Base-by-base conservation (phyloP, 169 alveolate genomes). In the Babesia bigemina region DNA sequence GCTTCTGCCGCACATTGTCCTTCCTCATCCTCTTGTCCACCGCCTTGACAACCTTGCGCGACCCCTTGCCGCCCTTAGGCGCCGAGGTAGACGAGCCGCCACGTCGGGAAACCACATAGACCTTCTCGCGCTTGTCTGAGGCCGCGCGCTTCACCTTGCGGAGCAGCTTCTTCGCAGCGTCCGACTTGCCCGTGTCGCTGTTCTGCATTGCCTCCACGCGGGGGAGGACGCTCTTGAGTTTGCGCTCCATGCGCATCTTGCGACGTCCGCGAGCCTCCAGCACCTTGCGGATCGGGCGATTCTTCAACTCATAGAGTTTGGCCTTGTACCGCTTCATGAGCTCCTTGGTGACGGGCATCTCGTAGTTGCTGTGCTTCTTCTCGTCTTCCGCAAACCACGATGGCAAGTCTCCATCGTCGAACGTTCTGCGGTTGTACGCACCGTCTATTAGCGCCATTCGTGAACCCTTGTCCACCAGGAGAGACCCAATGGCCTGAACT, bases 311-410 rank as follows among this genome's bases (percentile, higher is more conserved):
- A 74, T 94, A 91, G 39, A 98, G 87, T 85, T 95, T 94, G 79
- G 93, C 95, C 76, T 93, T 93, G 86, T 97, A 98, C 47, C 94
- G 96, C 66, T 82, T 79, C 92, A 96, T 89, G 85, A 95, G 92
- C 58, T 97, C 98, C 89, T 96, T 96, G 55, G 99, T 96, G 28
- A 98, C 90, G 6, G 99, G 99, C 39, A 95, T 89, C 82, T 95
- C 95, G 4, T 97, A 97, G 73, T 86, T 92, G 81, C 93, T 94
- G 88, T 94, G 96, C 75, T 84, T 90, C 78, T 94, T 88, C 90
- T 98, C 99, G 62, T 98, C 99, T 58, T 96, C 99, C 19, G 81
- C 81, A 84, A 98, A 98, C 99, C 99, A 98, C 24, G 91, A 81
- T 49, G 99, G 99, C 17, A 98, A 88, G 33, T 79, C 92, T 93